Evolutionary conservation across 176 grass and related monocot species (phyloP).

Genomic region (Oryza officinalis): DNA sequence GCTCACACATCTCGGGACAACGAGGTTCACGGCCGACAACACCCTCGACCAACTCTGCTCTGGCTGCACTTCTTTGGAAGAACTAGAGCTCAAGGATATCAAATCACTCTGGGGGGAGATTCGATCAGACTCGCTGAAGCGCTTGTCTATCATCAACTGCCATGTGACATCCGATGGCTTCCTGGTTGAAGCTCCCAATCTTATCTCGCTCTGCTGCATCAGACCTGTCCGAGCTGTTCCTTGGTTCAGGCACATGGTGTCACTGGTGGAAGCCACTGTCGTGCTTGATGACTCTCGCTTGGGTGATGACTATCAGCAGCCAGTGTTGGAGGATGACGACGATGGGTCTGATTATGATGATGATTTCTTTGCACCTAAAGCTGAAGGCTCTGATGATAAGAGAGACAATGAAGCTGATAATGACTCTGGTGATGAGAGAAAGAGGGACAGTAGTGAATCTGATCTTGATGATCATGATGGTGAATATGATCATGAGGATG

Average conservation of each 20-base stretch:
- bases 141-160: slow-evolving; percentile 28
- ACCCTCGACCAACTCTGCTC: slow-evolving; percentile 7
- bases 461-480: too few relatives aligned
- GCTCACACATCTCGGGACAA: background rate
- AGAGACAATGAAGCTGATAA: background rate
- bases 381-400: background rate
- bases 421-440: too few relatives aligned
- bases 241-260: too few relatives aligned
- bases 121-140: background rate
- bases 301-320: too few relatives aligned
- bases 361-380: background rate
- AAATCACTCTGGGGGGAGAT: background rate
- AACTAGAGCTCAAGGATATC: slow-evolving; percentile 27
- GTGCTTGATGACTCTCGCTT: too few relatives aligned
- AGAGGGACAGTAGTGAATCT: too few relatives aligned
- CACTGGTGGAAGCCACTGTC: too few relatives aligned
- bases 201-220: slow-evolving; percentile 27
- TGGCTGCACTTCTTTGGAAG: slow-evolving; percentile 22
- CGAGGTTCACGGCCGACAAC: background rate
- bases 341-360: background rate
- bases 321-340: background rate
- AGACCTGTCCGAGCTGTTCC: background rate
- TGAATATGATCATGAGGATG: too few relatives aligned
- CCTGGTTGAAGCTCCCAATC: background rate
- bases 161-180: background rate